These are phyloP conservation scores for Pyrenula massariospora DNA, from an alignment of 495 filamentous ascomycete genomes.

Conservation along the genomic window DNA sequence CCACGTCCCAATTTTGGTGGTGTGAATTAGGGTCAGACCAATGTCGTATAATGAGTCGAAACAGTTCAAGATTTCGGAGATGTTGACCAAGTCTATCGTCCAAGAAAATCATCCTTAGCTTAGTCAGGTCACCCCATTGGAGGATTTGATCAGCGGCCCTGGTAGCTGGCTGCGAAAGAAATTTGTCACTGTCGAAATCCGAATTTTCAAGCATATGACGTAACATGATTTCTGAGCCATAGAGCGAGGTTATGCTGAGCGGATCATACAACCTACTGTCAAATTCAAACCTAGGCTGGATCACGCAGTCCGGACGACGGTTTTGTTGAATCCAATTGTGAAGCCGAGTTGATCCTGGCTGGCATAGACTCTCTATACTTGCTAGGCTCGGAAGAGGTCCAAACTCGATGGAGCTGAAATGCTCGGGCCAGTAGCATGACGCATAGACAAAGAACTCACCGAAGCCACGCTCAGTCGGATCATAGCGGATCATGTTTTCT, in stretches of 20 bases:
- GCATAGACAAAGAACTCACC: slow-evolving; percentile 15
- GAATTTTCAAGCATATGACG: slow-evolving; percentile 9
- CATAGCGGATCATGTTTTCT: slow-evolving; percentile 11
- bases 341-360: slow-evolving; percentile 10
- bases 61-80: slow-evolving; percentile 4
- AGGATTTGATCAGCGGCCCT: slow-evolving; percentile 13
- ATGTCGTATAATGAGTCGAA: slow-evolving; percentile 2
- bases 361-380: slow-evolving; percentile 11
- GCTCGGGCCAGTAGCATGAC: slow-evolving; percentile 13
- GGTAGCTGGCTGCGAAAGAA: slow-evolving; percentile 7
- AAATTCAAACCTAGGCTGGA: slow-evolving; percentile 13
- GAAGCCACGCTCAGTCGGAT: slow-evolving; percentile 13
- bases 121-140: slow-evolving; percentile 10
- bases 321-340: slow-evolving; percentile 16
- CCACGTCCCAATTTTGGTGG: slow-evolving; percentile 3
- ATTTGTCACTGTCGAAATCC: slow-evolving; percentile 7
- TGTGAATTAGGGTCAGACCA: slow-evolving; percentile 1
- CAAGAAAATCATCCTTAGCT: slow-evolving; percentile 11
- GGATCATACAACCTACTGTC: slow-evolving; percentile 14
- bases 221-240: slow-evolving; percentile 13
- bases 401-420: slow-evolving; percentile 6
- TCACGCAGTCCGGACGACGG: slow-evolving; percentile 13
- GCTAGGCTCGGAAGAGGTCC: slow-evolving; percentile 10
- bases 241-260: slow-evolving; percentile 15
- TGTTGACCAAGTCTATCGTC: slow-evolving; percentile 7